A percentile compares a stretch with the other conserved stretches of the same genome.
phyloP scores from a whole-genome alignment of 768 basidiomycete genomes.

The Lactarius hengduanensis region DNA sequence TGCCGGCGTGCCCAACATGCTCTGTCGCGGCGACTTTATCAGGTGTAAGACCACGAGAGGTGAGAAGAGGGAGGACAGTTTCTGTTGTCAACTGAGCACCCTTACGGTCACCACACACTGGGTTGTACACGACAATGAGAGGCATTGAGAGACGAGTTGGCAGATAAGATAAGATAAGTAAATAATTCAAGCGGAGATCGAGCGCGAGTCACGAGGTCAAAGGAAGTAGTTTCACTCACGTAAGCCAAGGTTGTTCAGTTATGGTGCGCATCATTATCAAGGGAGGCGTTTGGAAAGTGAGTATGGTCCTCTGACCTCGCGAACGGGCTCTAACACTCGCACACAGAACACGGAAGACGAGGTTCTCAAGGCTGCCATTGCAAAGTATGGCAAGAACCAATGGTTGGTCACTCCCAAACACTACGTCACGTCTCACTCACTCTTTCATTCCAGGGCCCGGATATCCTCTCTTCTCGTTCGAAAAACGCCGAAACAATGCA shows the following conservation, averaged over 20 bases:
- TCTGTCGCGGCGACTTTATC: slow-evolving; percentile 50
- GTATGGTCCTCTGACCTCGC: slow-evolving; percentile 19
- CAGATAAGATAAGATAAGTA: slow-evolving; percentile 9
- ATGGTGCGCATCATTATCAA: slow-evolving; percentile 94
- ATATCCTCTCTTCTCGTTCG: slow-evolving; percentile 96
- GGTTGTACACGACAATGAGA: slow-evolving; percentile 71
- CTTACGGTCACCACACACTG: slow-evolving; percentile 61
- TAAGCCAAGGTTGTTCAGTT: slow-evolving; percentile 15
- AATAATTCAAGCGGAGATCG: no score
- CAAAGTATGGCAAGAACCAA: slow-evolving; percentile 96
- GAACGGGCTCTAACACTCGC: slow-evolving; percentile 7
- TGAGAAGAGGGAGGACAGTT: slow-evolving; percentile 65
- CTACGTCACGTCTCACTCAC: slow-evolving; percentile 16
- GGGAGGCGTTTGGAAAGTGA: slow-evolving; percentile 88
- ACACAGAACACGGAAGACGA: slow-evolving; percentile 92
- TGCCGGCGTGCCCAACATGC: slow-evolving; percentile 54
- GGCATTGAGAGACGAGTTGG: slow-evolving; percentile 37
- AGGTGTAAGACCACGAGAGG: slow-evolving; percentile 39
- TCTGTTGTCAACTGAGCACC: slow-evolving; percentile 55
- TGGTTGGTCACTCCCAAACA: slow-evolving; percentile 48
- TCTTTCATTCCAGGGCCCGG: slow-evolving; percentile 70
- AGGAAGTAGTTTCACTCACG: no score
- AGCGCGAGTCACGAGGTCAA: no score
- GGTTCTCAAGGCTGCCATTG: slow-evolving; percentile 97
- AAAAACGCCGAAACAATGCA: slow-evolving; percentile 99